Evolutionary conservation across 192 early-diverging fungal genomes (phyloP).

Genomic region (Funneliformis geosporum): DNA sequence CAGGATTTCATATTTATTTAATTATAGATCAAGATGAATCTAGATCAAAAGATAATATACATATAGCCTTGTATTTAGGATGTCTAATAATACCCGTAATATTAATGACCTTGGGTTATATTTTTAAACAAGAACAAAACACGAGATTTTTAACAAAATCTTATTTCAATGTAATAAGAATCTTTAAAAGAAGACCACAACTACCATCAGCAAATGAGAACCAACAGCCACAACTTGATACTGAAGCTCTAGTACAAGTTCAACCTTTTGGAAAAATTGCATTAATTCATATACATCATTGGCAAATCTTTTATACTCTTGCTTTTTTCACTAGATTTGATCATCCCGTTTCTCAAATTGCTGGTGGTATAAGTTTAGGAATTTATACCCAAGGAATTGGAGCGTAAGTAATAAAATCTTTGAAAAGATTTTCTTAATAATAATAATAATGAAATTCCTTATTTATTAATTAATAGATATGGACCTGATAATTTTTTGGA

Average conservation of each 20-base stretch:
- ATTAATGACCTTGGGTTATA: conserved; percentile 40
- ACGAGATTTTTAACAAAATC: conserved; percentile 33
- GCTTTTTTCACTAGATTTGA: conserved; percentile 81
- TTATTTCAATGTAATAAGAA: neutral
- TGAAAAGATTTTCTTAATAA: neutral
- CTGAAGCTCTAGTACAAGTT: neutral
- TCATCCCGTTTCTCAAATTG: conserved; percentile 65
- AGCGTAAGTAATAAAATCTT: conserved; percentile 14
- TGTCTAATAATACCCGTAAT: conserved; percentile 47
- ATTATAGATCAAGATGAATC: conserved; percentile 32
- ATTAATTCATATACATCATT: conserved; percentile 69
- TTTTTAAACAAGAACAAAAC: conserved; percentile 48
- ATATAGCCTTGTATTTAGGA: conserved; percentile 51
- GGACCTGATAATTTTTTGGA: conserved; percentile 11
- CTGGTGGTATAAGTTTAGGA: conserved; percentile 69
- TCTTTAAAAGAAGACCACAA: neutral
- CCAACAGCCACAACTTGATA: neutral
- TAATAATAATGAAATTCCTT: neutral
- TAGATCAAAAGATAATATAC: conserved; percentile 10
- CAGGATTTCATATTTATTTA: conserved; percentile 60
- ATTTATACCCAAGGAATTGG: conserved; percentile 71
- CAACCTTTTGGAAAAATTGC: neutral
- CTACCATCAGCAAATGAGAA: neutral
- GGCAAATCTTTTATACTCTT: conserved; percentile 81
- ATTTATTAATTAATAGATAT: conserved; percentile 18